Percentiles rank a stretch among this genome's conserved stretches.
These are phyloP conservation scores for Ophiocordyceps unilateralis DNA, from an alignment of 2,329 filamentous ascomycete genomes.

Conservation along the genomic window DNA sequence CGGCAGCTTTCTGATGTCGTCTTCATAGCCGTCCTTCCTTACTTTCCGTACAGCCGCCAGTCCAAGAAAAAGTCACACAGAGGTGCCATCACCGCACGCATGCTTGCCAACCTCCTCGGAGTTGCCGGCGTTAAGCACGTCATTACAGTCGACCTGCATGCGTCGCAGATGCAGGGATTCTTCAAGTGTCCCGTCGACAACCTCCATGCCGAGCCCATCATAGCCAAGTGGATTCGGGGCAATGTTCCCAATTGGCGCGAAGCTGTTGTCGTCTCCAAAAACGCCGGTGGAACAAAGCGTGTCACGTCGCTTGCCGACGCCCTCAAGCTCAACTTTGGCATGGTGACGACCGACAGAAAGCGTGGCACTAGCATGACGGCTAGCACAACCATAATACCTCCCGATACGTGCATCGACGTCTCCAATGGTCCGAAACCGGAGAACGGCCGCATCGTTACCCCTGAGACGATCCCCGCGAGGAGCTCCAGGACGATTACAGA, in stretches of 20 bases:
- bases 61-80: constrained; percentile 98
- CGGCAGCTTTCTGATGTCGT: neutral
- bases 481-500: constrained; percentile 20
- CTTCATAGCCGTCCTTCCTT: constrained; percentile 60
- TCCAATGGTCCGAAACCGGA: constrained; percentile 2
- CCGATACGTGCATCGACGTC: constrained; percentile 30
- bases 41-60: constrained; percentile 98
- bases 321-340: constrained; percentile 91
- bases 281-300: constrained; percentile 89
- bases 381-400: constrained; percentile 57
- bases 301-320: constrained; percentile 93
- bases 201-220: constrained; percentile 84
- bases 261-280: constrained; percentile 94
- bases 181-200: constrained; percentile 97
- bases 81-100: constrained; percentile 88
- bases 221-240: constrained; percentile 85
- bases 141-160: constrained; percentile 91
- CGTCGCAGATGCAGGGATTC: constrained; percentile 98
- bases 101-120: constrained; percentile 87
- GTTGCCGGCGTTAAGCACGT: constrained; percentile 95
- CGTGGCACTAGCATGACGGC: constrained; percentile 54
- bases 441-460: constrained; percentile 6
- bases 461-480: constrained; percentile 7
- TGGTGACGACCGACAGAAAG: constrained; percentile 73
- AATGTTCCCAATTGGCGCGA: constrained; percentile 80